Evolutionary conservation across 2,329 filamentous ascomycete species (phyloP), one percentile per base, ranked within the genome.

Genomic region (Hysterium pulicare): DNA sequence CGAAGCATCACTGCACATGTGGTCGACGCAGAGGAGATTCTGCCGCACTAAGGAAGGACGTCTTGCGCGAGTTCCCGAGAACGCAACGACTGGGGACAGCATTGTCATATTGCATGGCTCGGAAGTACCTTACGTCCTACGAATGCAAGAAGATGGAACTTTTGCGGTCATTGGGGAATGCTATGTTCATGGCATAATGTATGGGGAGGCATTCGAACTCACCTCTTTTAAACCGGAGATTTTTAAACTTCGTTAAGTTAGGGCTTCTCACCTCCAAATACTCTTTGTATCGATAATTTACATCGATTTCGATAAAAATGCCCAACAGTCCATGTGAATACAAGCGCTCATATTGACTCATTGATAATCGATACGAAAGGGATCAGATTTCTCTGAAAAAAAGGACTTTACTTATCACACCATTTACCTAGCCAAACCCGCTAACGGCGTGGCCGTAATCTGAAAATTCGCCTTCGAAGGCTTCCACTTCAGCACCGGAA

Each of bases 171-270:
- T 32, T n/a, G 28, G 28, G 13, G 28, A 32, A 16, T 32, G 28
- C 9, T 32, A 32, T 16, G 28, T 32, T 41, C 41, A 20, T 47
- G 51, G 28, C 9, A 13, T 32, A 32, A 32, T 32, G 28, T 16
- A 32, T 16, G 28, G 28, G 28, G 28, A 32, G 17, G 28, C 28
- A n/a, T 32, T 32, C n/a, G n/a, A 13, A 32, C 28, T 32, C 17
- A 16, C 5, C 9, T 13, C n/a, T 32, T 32, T n/a, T 32, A 10
- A 32, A 32, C 28, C 28, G 9, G 3, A 32, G 17, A 32, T 32
- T 13, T 16, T 32, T 13, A 32, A 32, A 32, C n/a, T 32, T 32
- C 28, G 28, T 9, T 32, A 16, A 32, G n/a, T n/a, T n/a, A n/a
- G n/a, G n/a, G n/a, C n/a, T n/a, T n/a, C n/a, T n/a, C n/a, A n/a